phyloP scores from a whole-genome alignment of 225 moss, liverwort and hornwort species.

The Sphagnum tenellum region DNA sequence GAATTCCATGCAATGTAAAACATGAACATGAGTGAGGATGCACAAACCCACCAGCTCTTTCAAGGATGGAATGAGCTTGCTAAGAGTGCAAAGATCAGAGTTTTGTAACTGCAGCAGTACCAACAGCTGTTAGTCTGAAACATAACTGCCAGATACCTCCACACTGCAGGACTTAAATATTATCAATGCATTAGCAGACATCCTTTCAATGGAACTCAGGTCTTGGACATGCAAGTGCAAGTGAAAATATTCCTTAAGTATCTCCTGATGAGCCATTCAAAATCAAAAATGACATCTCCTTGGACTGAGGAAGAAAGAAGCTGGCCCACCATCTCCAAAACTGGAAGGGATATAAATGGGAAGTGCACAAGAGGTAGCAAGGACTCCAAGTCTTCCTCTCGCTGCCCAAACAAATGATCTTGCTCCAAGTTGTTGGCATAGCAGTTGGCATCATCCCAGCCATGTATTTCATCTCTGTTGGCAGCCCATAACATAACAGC shows the following conservation, averaged over 20 bases:
- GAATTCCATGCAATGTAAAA: background rate
- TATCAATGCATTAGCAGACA: too few species aligned
- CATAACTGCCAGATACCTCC: too few species aligned
- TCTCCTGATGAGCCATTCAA: constrained; percentile 1
- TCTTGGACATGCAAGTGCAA: too few species aligned
- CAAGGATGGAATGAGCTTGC: constrained; percentile 39
- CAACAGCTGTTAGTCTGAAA: background rate
- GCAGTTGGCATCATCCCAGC: constrained; percentile 65
- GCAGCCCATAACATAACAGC: constrained; percentile 75
- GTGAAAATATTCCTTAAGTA: too few species aligned
- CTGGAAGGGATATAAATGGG: constrained; percentile 54
- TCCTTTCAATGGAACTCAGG: too few species aligned
- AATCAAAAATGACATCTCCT: constrained; percentile 8
- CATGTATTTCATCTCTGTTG: constrained; percentile 42
- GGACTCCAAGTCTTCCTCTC: constrained; percentile 49
- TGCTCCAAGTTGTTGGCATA: constrained; percentile 15
- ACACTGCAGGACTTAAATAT: too few species aligned
- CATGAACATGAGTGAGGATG: background rate
- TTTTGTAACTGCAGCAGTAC: constrained; percentile 23
- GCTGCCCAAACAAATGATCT: constrained; percentile 29
- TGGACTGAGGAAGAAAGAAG: constrained; percentile 7
- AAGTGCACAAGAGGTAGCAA: constrained; percentile 82
- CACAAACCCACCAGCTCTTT: constrained; percentile 59
- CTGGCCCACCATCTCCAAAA: constrained; percentile 70
- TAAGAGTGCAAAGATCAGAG: constrained; percentile 24